A percentile compares a stretch with the other conserved stretches of the same genome.
These are phyloP conservation scores for Cryptococcus sp. DNA, from an alignment of 1,284 basidiomycete genomes.

Conservation along the genomic window DNA sequence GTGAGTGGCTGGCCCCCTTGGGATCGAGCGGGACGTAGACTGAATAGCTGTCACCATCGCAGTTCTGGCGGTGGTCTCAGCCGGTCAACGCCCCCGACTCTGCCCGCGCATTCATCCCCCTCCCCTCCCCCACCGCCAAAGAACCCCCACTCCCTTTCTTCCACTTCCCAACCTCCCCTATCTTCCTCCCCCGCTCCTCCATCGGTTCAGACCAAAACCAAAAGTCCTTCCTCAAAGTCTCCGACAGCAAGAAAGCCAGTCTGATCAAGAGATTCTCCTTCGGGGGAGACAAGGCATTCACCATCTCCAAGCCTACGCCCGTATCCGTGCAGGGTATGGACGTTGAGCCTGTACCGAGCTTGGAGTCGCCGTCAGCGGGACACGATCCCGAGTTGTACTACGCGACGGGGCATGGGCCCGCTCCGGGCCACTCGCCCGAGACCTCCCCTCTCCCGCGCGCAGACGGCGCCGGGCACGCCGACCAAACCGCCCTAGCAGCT, in stretches of 20 bases:
- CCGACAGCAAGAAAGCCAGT: not conserved
- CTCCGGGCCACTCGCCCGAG: too few relatives aligned
- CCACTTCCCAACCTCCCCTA: constrained; percentile 1
- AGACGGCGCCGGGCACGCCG: too few relatives aligned
- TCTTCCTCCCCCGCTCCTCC: not conserved
- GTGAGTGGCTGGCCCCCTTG: not conserved
- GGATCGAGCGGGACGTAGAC: too few relatives aligned
- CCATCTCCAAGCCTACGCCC: constrained; percentile 1
- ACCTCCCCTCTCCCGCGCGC: not conserved
- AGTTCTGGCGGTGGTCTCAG: constrained; percentile 11
- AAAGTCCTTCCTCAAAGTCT: constrained; percentile 4
- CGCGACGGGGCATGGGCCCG: too few relatives aligned
- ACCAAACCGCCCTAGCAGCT: too few relatives aligned
- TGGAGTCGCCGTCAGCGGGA: too few relatives aligned
- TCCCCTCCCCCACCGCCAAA: constrained; percentile 2
- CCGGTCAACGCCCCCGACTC: not conserved
- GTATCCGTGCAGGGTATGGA: too few relatives aligned
- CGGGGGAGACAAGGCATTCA: not conserved
- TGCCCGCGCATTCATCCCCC: constrained; percentile 4
- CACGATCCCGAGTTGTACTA: too few relatives aligned
- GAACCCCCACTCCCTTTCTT: not conserved
- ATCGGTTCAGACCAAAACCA: not conserved
- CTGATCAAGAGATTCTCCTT: not conserved
- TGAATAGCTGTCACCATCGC: not conserved
- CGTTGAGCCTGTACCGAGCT: too few relatives aligned